A percentile compares a stretch with the other conserved stretches of the same genome.
These are phyloP conservation scores for Sporothrix luriei DNA, from an alignment of 2,329 filamentous ascomycete genomes.

Conservation along the genomic window DNA sequence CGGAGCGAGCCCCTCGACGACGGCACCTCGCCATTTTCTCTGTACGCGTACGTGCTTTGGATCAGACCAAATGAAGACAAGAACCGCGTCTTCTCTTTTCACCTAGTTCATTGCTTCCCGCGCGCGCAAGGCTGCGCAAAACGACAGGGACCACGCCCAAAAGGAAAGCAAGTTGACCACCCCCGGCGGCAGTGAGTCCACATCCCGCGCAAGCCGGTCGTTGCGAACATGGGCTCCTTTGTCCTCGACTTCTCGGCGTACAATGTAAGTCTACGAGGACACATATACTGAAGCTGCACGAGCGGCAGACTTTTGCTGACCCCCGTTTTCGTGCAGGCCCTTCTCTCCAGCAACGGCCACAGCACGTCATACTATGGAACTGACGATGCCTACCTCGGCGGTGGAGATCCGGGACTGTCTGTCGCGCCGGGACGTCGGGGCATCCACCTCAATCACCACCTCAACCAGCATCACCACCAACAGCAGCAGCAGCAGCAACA, in stretches of 20 bases:
- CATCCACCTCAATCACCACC: slow-evolving; percentile 26
- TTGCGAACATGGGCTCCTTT: slow-evolving; percentile 34
- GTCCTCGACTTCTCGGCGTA: slow-evolving; percentile 36
- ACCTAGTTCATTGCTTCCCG: background rate
- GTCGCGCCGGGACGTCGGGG: slow-evolving; percentile 28
- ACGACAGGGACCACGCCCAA: background rate
- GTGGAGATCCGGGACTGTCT: slow-evolving; percentile 40
- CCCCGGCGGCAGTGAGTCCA: background rate
- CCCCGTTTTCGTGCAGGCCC: slow-evolving; percentile 18
- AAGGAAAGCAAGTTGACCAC: background rate
- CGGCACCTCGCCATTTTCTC: background rate
- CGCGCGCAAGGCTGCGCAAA: slow-evolving; percentile 2
- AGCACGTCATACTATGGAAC: slow-evolving; percentile 33
- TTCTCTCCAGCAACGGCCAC: slow-evolving; percentile 32
- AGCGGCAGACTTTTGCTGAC: background rate
- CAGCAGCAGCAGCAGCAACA: slow-evolving; percentile 31
- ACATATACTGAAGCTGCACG: background rate
- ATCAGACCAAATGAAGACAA: background rate
- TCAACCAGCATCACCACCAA: slow-evolving; percentile 40
- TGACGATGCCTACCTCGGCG: slow-evolving; percentile 39
- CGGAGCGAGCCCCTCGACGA: background rate
- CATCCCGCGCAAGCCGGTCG: background rate
- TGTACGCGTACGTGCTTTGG: background rate
- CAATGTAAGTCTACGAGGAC: slow-evolving; percentile 30
- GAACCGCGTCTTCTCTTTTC: too few species aligned